Base-by-base conservation (phyloP, 2,329 filamentous ascomycete genomes). In the Stenocarpella maydis region DNA sequence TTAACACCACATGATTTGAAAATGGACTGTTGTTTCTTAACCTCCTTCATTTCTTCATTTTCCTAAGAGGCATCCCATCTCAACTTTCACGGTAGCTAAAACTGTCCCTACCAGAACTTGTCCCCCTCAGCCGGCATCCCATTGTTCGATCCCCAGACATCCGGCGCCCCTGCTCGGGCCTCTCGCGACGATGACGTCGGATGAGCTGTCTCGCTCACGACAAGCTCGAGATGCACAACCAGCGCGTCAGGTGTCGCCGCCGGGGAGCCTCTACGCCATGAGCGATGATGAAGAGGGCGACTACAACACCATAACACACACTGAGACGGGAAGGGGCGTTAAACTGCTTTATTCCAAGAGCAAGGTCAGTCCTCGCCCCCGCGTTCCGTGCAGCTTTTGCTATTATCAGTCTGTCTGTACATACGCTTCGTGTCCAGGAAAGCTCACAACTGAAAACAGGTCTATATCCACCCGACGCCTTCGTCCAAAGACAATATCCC, bases 301-400 rank as follows among this genome's bases (percentile, higher is more conserved):
- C 53, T 99, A 99, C 83, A 93, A 97, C 79, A 98, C 94, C 21
- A 94, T 99, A 76, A 92, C 93, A 5, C 93, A 97, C 77, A 88
- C 89, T 4, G 88, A 88, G 74, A 90, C 89, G 2, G 92, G 92
- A 0, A 89, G 89, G 73, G 96, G 95, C 1, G 96, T 99, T 54
- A 99, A 98, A 82, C 85, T 99, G 39, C 85, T 99, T 17, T 98
- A 92, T 76, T 95, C 94, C 24, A 99, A 99, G 83, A 98, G 94
- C 91, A 99, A 98, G 87, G 92, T 93, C 76, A 45, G 43, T 52
- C 34, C n/a, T 49, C 31, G 4, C 52, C 28, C 28, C 21, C 5
- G 8, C 3, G 2, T 45, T 55, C 65, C n/a, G 10, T 4, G 31
- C 52, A 49, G 17, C 9, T 10, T 15, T 37, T n/a, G 10, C 15